Base-by-base conservation (phyloP, 2,329 filamentous ascomycete species). In the Alternaria alternata region DNA sequence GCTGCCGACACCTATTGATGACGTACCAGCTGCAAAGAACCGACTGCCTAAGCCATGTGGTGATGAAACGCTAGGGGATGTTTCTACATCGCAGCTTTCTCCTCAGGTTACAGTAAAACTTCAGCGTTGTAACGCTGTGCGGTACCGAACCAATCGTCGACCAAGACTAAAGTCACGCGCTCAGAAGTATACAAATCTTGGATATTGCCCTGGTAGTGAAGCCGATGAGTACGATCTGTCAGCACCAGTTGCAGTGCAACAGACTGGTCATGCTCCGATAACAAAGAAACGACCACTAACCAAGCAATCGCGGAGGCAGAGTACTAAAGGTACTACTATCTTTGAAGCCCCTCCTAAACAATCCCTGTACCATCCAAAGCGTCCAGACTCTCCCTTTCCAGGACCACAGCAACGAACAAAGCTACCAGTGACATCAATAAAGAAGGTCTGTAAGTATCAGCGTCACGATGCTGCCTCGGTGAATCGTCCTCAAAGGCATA, bases 201-300 rank as follows among this genome's bases (percentile, higher is more conserved):
- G 42, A 16, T 24, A 57, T 44, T 16, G 38, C 18, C 54, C 47
- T 36, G 47, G 54, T 30, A 39, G 54, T 2, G 54, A 51, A 24
- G 54, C 54, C 7, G 54, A 52, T 20, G 5, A 11, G 4, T 57
- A 57, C 12, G 39, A 20, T 9, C 8, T 52, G 1, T 39, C 36
- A 39, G 4, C n/a, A 7, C 36, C n/a, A 7, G 36, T 39, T 8
- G 36, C 5, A 39, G 36, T 8, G n/a, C 36, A 20, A 5, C n/a
- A 39, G n/a, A 20, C 7, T 39, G 14, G 4, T 7, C n/a, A 5
- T 9, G 7, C n/a, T 39, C 36, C n/a, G 1, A 9, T 39, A 2
- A 18, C 18, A n/a, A 18, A 11, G n/a, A 18, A 20, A 20, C 36
- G n/a, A 20, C 2, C n/a, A 20, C 36, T n/a, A 3, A 8, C 36